A percentile compares a stretch with the other conserved stretches of the same genome.
These are phyloP conservation scores for Wickerhamomyces ciferrii DNA, from an alignment of 805 yeast species.

Conservation along the genomic window DNA sequence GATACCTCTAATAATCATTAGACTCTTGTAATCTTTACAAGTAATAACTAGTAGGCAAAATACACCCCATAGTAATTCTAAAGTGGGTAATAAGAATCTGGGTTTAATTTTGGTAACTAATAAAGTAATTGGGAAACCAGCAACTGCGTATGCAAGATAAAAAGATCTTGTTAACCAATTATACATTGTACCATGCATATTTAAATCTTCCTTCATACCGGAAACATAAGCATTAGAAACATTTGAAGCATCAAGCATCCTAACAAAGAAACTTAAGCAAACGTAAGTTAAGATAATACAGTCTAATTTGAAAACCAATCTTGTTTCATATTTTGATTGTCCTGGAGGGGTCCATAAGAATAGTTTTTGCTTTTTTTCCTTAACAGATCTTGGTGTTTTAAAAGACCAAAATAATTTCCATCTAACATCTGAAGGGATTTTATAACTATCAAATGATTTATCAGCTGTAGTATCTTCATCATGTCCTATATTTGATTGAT, in stretches of 20 bases:
- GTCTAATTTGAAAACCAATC: conserved; percentile 43
- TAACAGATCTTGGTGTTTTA: background rate
- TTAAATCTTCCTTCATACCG: conserved; percentile 49
- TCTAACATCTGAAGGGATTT: too few species aligned
- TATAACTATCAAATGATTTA: too few species aligned
- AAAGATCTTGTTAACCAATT: conserved; percentile 10
- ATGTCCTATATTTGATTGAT: too few species aligned
- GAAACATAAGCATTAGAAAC: conserved; percentile 58
- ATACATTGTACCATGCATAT: conserved; percentile 46
- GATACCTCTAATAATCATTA: background rate
- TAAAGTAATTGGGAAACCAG: background rate
- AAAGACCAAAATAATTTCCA: too few species aligned
- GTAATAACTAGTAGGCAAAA: background rate
- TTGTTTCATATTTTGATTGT: conserved; percentile 37
- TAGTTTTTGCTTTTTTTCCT: too few species aligned
- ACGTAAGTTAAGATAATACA: conserved; percentile 44
- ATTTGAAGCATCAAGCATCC: conserved; percentile 55
- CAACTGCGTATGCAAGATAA: background rate
- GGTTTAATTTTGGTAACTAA: background rate
- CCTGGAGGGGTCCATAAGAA: conserved; percentile 9
- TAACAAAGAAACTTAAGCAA: conserved; percentile 29
- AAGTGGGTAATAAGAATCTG: background rate
- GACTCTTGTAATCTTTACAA: background rate
- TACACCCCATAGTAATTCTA: background rate
- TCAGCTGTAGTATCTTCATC: too few species aligned